A percentile compares a stretch with the other conserved stretches of the same genome.
Evolutionary conservation across 2,329 filamentous ascomycete species (phyloP).

Genomic region (Penicillium sp.): DNA sequence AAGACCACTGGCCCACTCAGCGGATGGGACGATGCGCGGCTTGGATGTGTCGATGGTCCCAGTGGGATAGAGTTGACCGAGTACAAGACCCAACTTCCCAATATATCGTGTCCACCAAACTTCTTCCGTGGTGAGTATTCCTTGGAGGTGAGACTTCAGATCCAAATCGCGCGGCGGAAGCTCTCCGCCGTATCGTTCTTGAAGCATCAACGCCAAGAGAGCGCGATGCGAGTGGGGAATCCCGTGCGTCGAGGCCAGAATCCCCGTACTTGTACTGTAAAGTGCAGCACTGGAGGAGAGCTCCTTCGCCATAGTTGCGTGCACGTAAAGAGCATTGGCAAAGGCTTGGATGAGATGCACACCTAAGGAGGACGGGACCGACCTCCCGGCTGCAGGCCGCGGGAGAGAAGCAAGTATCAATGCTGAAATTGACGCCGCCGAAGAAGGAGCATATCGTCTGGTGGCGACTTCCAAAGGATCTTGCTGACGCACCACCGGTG

Average conservation of each 20-base stretch:
- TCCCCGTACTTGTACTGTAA: constrained; percentile 33
- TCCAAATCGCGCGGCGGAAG: constrained; percentile 34
- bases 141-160: constrained; percentile 28
- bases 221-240: constrained; percentile 35
- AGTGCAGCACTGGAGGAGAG: constrained; percentile 31
- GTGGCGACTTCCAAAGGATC: constrained; percentile 67
- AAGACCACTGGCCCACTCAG: constrained; percentile 29
- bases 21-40: constrained; percentile 26
- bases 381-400: constrained; percentile 16
- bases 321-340: constrained; percentile 34
- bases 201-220: constrained; percentile 33
- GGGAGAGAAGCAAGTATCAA: constrained; percentile 53
- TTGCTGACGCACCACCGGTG: constrained; percentile 56
- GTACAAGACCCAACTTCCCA: constrained; percentile 30
- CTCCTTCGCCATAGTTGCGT: constrained; percentile 34
- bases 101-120: constrained; percentile 37
- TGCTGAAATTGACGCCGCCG: constrained; percentile 46
- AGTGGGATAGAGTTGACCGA: constrained; percentile 33
- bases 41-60: constrained; percentile 27
- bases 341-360: constrained; percentile 30
- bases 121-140: constrained; percentile 31
- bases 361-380: constrained; percentile 27
- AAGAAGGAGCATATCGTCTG: constrained; percentile 47
- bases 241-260: constrained; percentile 34
- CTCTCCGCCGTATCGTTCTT: constrained; percentile 33